Conservation (phyloP, 2,329 filamentous ascomycete species). For the Zymoseptoria crescenta region DNA sequence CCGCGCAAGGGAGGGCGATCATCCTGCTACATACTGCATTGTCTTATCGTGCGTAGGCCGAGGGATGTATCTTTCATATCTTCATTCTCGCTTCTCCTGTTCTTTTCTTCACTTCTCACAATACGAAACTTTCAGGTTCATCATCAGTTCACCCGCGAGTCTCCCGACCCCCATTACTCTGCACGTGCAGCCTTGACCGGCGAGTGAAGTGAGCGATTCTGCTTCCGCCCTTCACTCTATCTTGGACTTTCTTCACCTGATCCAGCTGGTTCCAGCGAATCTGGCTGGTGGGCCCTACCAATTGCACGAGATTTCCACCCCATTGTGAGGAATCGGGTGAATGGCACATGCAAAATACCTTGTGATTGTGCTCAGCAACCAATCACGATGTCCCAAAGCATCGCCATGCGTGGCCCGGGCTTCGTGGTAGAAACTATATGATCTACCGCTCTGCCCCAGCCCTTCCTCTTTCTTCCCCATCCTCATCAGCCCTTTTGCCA, state of each 20-base stretch:
- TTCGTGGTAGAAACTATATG: not conserved
- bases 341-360: not conserved
- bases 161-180: not conserved
- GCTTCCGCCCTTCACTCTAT: not conserved
- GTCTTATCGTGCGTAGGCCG: not conserved
- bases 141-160: not conserved
- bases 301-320: not conserved
- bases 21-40: not conserved
- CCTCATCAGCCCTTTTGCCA: not conserved
- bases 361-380: not conserved
- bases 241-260: not conserved
- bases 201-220: not conserved
- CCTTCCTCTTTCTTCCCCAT: conserved; percentile 4
- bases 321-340: not conserved
- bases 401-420: not conserved
- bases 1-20: not conserved
- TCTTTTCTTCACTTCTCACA: not conserved
- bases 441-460: not conserved
- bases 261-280: not conserved
- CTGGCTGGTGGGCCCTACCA: not conserved
- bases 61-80: not conserved
- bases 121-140: not conserved
- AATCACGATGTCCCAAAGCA: not conserved
- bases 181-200: not conserved
- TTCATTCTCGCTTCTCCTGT: not conserved